Base-by-base conservation (phyloP, 768 basidiomycete species). In the Mrakia blollopis region DNA sequence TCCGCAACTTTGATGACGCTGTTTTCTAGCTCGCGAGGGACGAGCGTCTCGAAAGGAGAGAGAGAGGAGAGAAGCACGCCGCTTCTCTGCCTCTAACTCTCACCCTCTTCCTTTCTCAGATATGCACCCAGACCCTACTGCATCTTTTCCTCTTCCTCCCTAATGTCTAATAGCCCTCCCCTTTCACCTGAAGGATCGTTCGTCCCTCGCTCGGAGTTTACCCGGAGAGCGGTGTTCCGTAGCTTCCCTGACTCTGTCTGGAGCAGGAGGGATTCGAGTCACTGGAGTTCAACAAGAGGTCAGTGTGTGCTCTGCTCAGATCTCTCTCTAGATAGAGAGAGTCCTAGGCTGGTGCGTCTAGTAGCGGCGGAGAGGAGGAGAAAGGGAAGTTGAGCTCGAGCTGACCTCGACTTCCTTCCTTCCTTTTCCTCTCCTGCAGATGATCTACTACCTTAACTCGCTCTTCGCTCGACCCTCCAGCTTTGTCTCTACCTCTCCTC, bases 361-460 rank as follows among this genome's bases (percentile, higher is more conserved):
- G n/a, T n/a, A n/a, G n/a, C n/a, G 28, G 7, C 6, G 57, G 57
- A 28, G 28, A 57, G n/a, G 57, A 57, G 8, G n/a, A 25, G n/a
- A 35, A n/a, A n/a, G n/a, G n/a, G 25, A 69, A 37, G 68, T 50
- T 41, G 37, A 44, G 68, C 57, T 57, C 57, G 57, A 25, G 23
- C 57, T 28, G n/a, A 32, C 69, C 39, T 41, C 39, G 21, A 68
- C 50, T 57, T 28, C 25, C 54, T 23, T 54, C 54, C 21, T 25
- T 23, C 23, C n/a, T 57, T n/a, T 8, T 7, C 47, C 54, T 10
- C 7, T 57, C n/a, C n/a, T 28, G 5, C 28, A 57, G 57, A 95
- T 83, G 93, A 95, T 47, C 63, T 67, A 4, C 37, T 47, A 67
- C 73, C 72, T 65, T 44, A 63, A 57, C 57, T 69, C 86, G 92